Percentiles rank a stretch among this genome's conserved stretches.
phyloP scores from a whole-genome alignment of 2,329 filamentous ascomycete species.

The Talaromyces sp. region DNA sequence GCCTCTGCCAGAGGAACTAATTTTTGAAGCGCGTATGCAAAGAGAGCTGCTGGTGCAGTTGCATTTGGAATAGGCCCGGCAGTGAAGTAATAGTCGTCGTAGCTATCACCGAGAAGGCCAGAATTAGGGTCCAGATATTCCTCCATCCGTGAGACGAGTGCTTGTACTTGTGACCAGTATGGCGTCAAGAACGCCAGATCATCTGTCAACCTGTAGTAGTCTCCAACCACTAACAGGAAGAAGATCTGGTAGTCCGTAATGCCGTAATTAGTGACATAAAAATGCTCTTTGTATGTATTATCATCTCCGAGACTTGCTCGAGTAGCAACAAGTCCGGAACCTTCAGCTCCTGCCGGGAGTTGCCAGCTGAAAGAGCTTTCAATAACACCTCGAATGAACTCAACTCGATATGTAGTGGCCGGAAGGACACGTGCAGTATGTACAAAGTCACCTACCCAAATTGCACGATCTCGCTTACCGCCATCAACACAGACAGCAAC shows the following conservation, averaged over 20 bases:
- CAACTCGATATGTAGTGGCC: not conserved
- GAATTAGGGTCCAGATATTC: not conserved
- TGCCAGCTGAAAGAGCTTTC: not conserved
- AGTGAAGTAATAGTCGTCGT: not conserved
- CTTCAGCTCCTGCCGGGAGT: not conserved
- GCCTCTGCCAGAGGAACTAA: not conserved
- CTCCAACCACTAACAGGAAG: not conserved
- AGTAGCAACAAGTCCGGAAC: not conserved
- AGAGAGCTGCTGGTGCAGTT: not conserved
- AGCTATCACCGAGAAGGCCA: not conserved
- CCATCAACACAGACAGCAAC: not conserved
- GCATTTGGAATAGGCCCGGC: not conserved
- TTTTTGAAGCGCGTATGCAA: not conserved
- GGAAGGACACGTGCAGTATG: not conserved
- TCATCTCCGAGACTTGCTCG: not conserved
- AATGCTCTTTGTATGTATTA: not conserved
- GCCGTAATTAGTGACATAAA: not conserved
- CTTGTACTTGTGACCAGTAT: not conserved
- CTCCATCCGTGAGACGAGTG: not conserved
- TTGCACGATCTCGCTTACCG: not conserved
- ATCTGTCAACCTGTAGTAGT: not conserved
- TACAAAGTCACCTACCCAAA: not conserved
- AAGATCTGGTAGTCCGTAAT: not conserved
- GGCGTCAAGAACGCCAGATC: not conserved
- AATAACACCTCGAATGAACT: not conserved